Evolutionary conservation across 2,329 filamentous ascomycete genomes (phyloP), one percentile per base, ranked within the genome.

Genomic region (Thermoascus crustaceus): DNA sequence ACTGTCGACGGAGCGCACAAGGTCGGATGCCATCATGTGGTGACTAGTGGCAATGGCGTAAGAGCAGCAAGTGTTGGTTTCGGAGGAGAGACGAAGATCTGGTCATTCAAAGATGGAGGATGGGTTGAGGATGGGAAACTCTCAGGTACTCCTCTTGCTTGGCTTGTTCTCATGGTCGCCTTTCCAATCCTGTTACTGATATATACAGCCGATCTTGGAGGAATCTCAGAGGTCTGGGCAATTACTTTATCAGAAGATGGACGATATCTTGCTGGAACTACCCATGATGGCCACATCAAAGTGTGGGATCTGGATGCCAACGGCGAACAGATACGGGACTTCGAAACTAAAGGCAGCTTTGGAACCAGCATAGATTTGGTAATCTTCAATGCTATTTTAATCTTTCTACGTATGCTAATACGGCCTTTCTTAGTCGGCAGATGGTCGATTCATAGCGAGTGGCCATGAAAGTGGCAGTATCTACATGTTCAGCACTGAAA

Each of bases 401-500:
- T 18, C 10, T 16, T 9, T 19, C 10, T 16, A 9, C 22, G 14
- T 16, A 34, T 25, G 17, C 48, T 52, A 21, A 53, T 38, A 24
- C n/a, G 22, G 10, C 32, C 5, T 22, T 8, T 32, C 24, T 21
- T 40, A 77, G 74, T 80, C 75, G 40, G 57, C 67, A 13, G 83
- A 98, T 58, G 89, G 88, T 35, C 80, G 76, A 43, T 82, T 86
- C 59, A 93, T 88, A 19, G 89, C 88, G 3, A 93, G 83, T 34
- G 91, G 91, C 0, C 89, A 98, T 62, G 84, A 94, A 58, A 94
- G 84, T 52, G 91, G 91, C 10, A 80, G 79, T 8, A 76, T 96
- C 43, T 95, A 95, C 64, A 78, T 98, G 42, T 98, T 96, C 71
- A 88, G 87, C 67, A 96, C 94, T 52, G 81, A 87, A 48, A 86